phyloP scores from a whole-genome alignment of 176 grass and related monocot genomes.

The Thalia dealbata region DNA sequence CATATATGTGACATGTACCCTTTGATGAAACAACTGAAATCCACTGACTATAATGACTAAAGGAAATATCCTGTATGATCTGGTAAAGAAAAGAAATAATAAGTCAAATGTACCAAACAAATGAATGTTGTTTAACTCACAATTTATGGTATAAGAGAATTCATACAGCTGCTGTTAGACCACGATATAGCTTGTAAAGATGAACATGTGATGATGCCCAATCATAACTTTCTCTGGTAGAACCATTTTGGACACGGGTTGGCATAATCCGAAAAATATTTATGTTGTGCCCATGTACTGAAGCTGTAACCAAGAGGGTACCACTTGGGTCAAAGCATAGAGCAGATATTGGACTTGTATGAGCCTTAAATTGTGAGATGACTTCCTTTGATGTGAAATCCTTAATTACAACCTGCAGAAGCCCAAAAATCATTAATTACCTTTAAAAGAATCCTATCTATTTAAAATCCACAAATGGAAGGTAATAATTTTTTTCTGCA shows the following conservation, averaged over 20 bases:
- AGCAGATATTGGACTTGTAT: constrained; percentile 95
- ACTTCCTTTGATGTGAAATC: constrained; percentile 76
- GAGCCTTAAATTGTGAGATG: constrained; percentile 92
- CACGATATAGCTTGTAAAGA: constrained; percentile 96
- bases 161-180: constrained; percentile 89
- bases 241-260: constrained; percentile 57
- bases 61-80: constrained; percentile 97
- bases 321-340: constrained; percentile 96
- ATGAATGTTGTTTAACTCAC: not conserved
- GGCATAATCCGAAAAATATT: constrained; percentile 96
- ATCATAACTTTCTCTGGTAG: constrained; percentile 48
- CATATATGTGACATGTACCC: constrained; percentile 84
- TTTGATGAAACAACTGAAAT: constrained; percentile 85
- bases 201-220: constrained; percentile 88
- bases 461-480: not conserved
- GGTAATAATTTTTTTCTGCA: constrained; percentile 7
- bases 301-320: constrained; percentile 87
- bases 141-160: constrained; percentile 10
- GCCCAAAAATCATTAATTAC: constrained; percentile 10
- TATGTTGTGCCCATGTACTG: constrained; percentile 97
- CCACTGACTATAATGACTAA: constrained; percentile 98
- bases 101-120: not conserved
- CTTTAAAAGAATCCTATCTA: not conserved
- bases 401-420: constrained; percentile 86
- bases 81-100: constrained; percentile 34